Evolutionary conservation across 2,329 filamentous ascomycete genomes (phyloP), one percentile per base, ranked within the genome.

Genomic region (Paradendryphiella salina): DNA sequence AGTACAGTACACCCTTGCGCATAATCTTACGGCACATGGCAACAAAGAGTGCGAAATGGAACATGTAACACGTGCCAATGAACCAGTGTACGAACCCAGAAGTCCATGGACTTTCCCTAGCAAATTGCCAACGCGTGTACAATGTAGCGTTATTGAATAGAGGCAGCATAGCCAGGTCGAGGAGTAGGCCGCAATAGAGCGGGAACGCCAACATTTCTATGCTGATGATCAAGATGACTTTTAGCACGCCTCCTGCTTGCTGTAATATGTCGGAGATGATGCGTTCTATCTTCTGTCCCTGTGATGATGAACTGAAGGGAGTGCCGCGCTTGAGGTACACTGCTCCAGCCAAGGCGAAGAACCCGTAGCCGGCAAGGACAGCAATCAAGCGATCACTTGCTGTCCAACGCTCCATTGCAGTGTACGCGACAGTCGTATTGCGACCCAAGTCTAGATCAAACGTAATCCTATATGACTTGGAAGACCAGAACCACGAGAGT

Each of bases 151-250:
- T 80, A 57, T 90, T 87, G 69, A 99, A 99, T 0, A 99, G 80
- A 0, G 94, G 94, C 13, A 99, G 80, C 41, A 97, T 79, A 4
- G 94, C 94, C 37, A 90, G 75, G 69, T 99, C 94, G 28, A 99
- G 84, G 1, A 99, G 82, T 29, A 96, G 80, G 4, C 94, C 94
- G 66, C 94, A 99, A 72, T 99, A 99, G 1, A 99, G 80, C 0
- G 94, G 94, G 67, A 99, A 99, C 5, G 92, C 85, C 29, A 99
- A 85, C 94, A 99, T 99, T 76, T 99, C 94, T 64, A 99, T 99
- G 59, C 92, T 94, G 60, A 99, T 99, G 65, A 99, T 97, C 54
- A 97, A 77, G 42, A 99, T 96, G 17, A 99, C 94, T 73, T 99
- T 99, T 80, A 96, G 85, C 8, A 99, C 93, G 11, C 95, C 94